phyloP scores from a whole-genome alignment of 148 eudicot species.

The Rhododendron vialii region DNA sequence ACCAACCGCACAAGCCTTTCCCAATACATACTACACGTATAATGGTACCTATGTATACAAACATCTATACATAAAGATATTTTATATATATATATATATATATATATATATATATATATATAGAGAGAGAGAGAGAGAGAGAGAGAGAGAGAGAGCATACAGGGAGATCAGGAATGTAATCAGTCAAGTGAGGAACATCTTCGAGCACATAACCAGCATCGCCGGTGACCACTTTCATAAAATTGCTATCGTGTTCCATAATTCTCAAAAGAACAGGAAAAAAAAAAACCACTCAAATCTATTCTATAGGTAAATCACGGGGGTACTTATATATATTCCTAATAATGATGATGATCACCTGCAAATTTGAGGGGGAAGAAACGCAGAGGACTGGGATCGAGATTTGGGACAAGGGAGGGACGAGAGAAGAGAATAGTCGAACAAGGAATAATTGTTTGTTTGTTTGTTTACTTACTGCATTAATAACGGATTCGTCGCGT shows the following conservation, averaged over 20 bases:
- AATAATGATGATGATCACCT: too few relatives aligned
- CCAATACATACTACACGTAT: not conserved
- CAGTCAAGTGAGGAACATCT: constrained; percentile 79
- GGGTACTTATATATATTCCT: too few relatives aligned
- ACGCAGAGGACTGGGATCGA: too few relatives aligned
- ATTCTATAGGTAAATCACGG: not conserved
- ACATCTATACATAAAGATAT: not conserved
- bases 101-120: not conserved
- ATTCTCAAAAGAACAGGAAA: not conserved
- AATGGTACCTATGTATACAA: not conserved
- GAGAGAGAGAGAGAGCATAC: constrained; percentile 24
- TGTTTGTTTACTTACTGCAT: too few relatives aligned
- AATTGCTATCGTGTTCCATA: constrained; percentile 1
- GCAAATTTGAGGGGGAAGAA: too few relatives aligned
- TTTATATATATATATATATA: too few relatives aligned
- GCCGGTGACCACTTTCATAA: constrained; percentile 53
- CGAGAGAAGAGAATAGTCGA: not conserved
- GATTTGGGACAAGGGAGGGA: not conserved
- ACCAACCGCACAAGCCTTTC: not conserved
- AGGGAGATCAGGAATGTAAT: constrained; percentile 65
- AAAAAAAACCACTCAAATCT: not conserved
- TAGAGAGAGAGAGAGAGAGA: not conserved
- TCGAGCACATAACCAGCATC: constrained; percentile 60
- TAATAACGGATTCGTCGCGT: too few relatives aligned
- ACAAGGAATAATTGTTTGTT: too few relatives aligned